Conservation (phyloP, 345 rosid species). For the Populus deltoides region DNA sequence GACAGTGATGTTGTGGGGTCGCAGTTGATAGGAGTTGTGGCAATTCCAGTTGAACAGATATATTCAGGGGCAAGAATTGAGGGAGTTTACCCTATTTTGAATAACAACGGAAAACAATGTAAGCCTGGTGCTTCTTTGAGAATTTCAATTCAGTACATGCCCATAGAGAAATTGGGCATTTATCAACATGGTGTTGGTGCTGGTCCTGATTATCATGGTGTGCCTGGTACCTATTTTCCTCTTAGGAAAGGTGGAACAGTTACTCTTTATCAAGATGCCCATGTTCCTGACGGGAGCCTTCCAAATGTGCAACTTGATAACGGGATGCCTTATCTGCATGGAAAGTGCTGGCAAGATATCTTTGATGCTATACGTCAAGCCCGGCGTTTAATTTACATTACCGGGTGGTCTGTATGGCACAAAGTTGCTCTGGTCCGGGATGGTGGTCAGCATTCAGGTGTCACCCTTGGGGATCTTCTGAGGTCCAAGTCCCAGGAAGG, state of each 20-base stretch:
- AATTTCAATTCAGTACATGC: slow-evolving; percentile 73
- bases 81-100: slow-evolving; percentile 59
- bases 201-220: slow-evolving; percentile 78
- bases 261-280: slow-evolving; percentile 93
- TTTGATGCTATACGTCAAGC: slow-evolving; percentile 81
- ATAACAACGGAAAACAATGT: slow-evolving; percentile 61
- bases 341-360: slow-evolving; percentile 90
- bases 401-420: slow-evolving; percentile 99
- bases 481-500: slow-evolving; percentile 90
- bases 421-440: slow-evolving; percentile 67
- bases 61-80: slow-evolving; percentile 59
- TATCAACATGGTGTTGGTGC: slow-evolving; percentile 81
- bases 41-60: slow-evolving; percentile 77
- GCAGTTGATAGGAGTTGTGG: slow-evolving; percentile 70
- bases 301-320: slow-evolving; percentile 56
- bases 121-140: slow-evolving; percentile 72
- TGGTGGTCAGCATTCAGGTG: slow-evolving; percentile 41
- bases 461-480: slow-evolving; percentile 74
- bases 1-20: slow-evolving; percentile 90
- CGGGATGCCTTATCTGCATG: slow-evolving; percentile 67
- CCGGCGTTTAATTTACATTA: slow-evolving; percentile 73
- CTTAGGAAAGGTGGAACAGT: slow-evolving; percentile 78
- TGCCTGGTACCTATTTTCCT: slow-evolving; percentile 94
- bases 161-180: slow-evolving; percentile 59
- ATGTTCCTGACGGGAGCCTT: slow-evolving; percentile 81